Base-by-base conservation (phyloP, 805 yeast species). In the Candida tammaniensis region DNA sequence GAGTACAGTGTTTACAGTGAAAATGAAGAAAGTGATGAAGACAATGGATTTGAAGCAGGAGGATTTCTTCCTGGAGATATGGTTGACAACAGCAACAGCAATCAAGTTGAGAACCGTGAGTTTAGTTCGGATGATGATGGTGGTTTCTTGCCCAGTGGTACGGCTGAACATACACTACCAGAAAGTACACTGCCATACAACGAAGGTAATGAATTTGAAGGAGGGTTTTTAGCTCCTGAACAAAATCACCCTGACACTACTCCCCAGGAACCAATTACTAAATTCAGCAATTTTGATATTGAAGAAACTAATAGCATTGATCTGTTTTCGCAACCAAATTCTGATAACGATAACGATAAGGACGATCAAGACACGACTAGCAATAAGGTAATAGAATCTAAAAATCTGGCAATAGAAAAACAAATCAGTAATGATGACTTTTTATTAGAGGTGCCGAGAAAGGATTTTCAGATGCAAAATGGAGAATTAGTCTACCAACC, bases 401-500 rank as follows among this genome's bases (percentile, higher is more conserved):
- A n/a, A n/a, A n/a, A n/a, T n/a, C n/a, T n/a, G n/a, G n/a, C n/a
- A n/a, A n/a, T n/a, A n/a, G n/a, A n/a, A n/a, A n/a, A n/a, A n/a
- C n/a, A n/a, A n/a, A n/a, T n/a, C n/a, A n/a, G n/a, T n/a, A n/a
- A n/a, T n/a, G n/a, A n/a, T n/a, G n/a, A n/a, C n/a, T n/a, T n/a
- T 33, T 20, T 18, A 17, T 24, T 5, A 18, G 23, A 26, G 24
- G 22, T 19, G 22, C 22, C n/a, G 24, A 7, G n/a, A 5, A 27
- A 27, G 4, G 36, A 33, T 12, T 33, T 33, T 13, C 13, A 21
- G 11, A 26, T 5, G 4, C 44, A 39, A 4, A 24, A 40, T 12
- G 58, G 58, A 2, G 49, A 53, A n/a, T 37, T 54, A 14, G 36
- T 54, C 2, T 55, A 47, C 30, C 45, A 42, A 16, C 55, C 58